Base-by-base conservation (phyloP, 192 early-diverging fungal genomes). In the Borealophlyctis nickersoniae region DNA sequence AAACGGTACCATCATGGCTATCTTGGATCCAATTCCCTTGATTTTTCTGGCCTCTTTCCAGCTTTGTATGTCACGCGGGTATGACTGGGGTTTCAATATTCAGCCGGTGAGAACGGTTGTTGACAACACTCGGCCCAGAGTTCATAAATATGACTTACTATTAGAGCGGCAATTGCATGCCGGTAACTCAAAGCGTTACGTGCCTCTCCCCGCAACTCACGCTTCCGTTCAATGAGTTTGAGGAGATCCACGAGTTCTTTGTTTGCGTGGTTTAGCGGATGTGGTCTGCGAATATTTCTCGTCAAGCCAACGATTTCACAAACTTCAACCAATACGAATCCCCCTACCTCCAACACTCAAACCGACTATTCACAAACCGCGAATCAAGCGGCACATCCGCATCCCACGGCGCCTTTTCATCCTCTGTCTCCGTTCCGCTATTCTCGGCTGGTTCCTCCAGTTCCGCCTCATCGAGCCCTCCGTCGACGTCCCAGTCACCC, bases 11-110 rank as follows among this genome's bases (percentile, higher is more conserved):
- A 68, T 70, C 2, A 62, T 23, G 1, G 72, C 72, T 30, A 73
- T 73, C 36, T 73, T 73, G 13, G 55, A 30, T 16, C 72, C 72
- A n/a, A 73, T 56, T 27, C 72, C 66, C 27, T 73, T 73, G 35
- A 73, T 62, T 33, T 73, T 73, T 0, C 36, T 14, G 30, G 72
- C 72, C 36, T 73, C 72, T 24, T 31, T 63, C 60, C 60, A 61
- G 50, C 36, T 63, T 31, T 16, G 34, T 28, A 73, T 57, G 1
- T 16, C 22, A 23, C 72, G 59, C 0, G 72, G 72, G 56, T 73
- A 73, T 1, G 60, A 56, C 71, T 69, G 52, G 14, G 29, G n/a
- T n/a, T n/a, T n/a, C n/a, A n/a, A n/a, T n/a, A n/a, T n/a, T n/a
- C n/a, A n/a, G n/a, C n/a, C n/a, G n/a, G n/a, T n/a, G n/a, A n/a